phyloP scores from a whole-genome alignment of 2,329 filamentous ascomycete genomes.

The Exophiala xenobiotica region DNA sequence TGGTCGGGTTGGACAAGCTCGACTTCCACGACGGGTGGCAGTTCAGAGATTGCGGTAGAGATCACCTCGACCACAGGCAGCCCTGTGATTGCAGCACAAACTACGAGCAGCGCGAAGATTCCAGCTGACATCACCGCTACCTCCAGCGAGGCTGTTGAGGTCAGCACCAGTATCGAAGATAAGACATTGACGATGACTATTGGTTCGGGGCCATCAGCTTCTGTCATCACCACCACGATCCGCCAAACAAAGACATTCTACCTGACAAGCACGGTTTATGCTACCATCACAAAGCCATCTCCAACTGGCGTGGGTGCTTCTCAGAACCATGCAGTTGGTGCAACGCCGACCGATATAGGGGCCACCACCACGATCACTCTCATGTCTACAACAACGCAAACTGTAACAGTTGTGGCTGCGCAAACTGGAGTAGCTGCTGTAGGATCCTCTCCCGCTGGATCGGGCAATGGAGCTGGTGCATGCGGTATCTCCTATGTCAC shows the following conservation, averaged over 20 bases:
- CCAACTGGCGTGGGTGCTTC: slow-evolving; percentile 13
- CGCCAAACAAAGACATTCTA: slow-evolving; percentile 19
- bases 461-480: neutral
- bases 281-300: slow-evolving; percentile 22
- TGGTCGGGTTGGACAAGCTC: slow-evolving; percentile 6
- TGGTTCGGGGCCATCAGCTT: slow-evolving; percentile 18
- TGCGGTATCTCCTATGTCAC: slow-evolving; percentile 22
- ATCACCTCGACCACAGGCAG: neutral
- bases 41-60: neutral
- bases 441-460: neutral
- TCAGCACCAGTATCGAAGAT: slow-evolving; percentile 20
- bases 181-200: slow-evolving; percentile 19
- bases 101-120: neutral
- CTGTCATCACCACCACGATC: slow-evolving; percentile 25
- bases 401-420: slow-evolving; percentile 14
- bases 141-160: slow-evolving; percentile 10
- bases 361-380: slow-evolving; percentile 16
- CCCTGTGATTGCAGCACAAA: neutral
- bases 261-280: slow-evolving; percentile 20
- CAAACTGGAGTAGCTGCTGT: neutral
- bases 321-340: neutral
- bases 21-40: neutral
- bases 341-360: neutral
- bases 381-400: slow-evolving; percentile 19
- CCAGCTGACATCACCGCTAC: slow-evolving; percentile 8